Evolutionary conservation across 352 stramenopile species (phyloP).

Genomic region (Saprolegnia parasitica): DNA sequence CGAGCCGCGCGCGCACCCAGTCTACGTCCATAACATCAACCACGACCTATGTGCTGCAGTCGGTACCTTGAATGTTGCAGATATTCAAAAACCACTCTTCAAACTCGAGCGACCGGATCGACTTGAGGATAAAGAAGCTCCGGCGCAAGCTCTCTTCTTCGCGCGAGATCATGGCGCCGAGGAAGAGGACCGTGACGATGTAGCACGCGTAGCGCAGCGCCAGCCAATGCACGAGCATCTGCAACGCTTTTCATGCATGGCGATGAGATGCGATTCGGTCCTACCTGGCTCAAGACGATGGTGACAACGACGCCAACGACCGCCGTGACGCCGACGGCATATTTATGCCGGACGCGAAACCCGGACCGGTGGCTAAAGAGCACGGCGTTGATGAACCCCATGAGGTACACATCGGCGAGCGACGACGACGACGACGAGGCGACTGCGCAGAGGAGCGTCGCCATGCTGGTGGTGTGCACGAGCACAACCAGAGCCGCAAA

Average conservation of each 20-base stretch:
- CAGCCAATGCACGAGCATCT: slow-evolving; percentile 45
- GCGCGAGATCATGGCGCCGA: slow-evolving; percentile 21
- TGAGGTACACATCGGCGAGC: slow-evolving; percentile 26
- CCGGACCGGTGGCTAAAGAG: slow-evolving; percentile 28
- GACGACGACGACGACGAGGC: slow-evolving; percentile 34
- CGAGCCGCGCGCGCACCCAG: slow-evolving; percentile 14
- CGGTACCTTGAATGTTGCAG: slow-evolving; percentile 7
- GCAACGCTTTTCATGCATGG: background rate
- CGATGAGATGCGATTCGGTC: background rate
- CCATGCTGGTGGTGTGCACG: slow-evolving; percentile 67
- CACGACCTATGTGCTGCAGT: background rate
- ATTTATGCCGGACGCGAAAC: slow-evolving; percentile 27
- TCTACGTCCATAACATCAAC: slow-evolving; percentile 1
- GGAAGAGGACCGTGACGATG: slow-evolving; percentile 21
- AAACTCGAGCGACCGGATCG: slow-evolving; percentile 30
- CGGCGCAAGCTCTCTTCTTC: slow-evolving; percentile 28
- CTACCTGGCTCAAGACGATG: slow-evolving; percentile 6
- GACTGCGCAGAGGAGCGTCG: slow-evolving; percentile 50
- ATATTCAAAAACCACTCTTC: slow-evolving; percentile 27
- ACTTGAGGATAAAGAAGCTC: slow-evolving; percentile 29
- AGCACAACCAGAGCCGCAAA: slow-evolving; percentile 68
- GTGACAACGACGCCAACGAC: slow-evolving; percentile 7
- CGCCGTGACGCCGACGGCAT: slow-evolving; percentile 11
- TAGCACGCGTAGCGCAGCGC: slow-evolving; percentile 35
- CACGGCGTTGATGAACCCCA: slow-evolving; percentile 29